phyloP scores from a whole-genome alignment of 164 flowering plant genomes.

The Chimonanthus salicifolius region DNA sequence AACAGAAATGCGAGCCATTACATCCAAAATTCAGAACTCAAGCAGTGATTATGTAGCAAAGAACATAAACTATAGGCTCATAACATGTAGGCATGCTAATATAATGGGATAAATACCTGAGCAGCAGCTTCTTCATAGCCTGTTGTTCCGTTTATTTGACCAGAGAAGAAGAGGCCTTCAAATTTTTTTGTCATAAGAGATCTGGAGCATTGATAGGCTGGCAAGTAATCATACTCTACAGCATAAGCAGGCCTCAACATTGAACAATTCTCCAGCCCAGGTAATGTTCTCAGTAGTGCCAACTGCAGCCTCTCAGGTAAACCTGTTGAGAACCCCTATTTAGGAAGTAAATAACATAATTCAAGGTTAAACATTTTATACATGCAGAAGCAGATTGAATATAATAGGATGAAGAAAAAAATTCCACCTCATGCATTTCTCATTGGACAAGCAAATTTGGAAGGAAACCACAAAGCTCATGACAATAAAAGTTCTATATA shows the following conservation, averaged over 20 bases:
- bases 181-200: constrained; percentile 91
- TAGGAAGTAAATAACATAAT: constrained; percentile 11
- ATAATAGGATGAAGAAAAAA: neutral
- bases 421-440: neutral
- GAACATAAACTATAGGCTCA: neutral
- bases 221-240: constrained; percentile 93
- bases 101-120: constrained; percentile 45
- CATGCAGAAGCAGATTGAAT: neutral
- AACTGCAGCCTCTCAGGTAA: constrained; percentile 90
- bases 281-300: constrained; percentile 83
- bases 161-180: constrained; percentile 94
- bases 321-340: constrained; percentile 95
- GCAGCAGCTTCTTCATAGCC: constrained; percentile 99
- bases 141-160: constrained; percentile 98
- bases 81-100: neutral
- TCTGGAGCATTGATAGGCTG: constrained; percentile 89
- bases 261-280: constrained; percentile 94
- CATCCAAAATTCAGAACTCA: neutral
- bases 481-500: no score
- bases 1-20: neutral
- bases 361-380: constrained; percentile 4
- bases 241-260: constrained; percentile 99
- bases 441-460: neutral
- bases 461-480: neutral
- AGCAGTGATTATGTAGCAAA: neutral